Conservation (phyloP, 805 yeast species). For the Wickerhamomyces rabaulensis region DNA sequence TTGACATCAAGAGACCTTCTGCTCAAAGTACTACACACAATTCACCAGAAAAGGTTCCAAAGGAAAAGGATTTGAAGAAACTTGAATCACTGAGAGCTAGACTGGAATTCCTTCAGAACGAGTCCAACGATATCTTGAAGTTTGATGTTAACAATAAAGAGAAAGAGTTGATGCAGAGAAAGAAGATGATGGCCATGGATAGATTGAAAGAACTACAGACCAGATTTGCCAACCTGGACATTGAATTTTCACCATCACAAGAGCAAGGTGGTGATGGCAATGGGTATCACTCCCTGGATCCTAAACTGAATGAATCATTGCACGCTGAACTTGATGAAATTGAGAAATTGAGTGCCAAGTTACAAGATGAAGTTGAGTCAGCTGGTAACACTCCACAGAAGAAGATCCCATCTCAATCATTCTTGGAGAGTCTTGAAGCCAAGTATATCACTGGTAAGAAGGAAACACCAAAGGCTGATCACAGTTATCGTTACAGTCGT, state of each 20-base stretch:
- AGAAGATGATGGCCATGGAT: conserved; percentile 63
- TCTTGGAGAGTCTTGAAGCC: conserved; percentile 33
- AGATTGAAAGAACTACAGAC: conserved; percentile 66
- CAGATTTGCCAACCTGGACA: conserved; percentile 59
- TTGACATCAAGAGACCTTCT: conserved; percentile 32
- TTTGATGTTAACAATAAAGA: conserved; percentile 47
- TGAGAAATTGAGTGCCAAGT: conserved; percentile 19
- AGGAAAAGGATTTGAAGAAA: conserved; percentile 48
- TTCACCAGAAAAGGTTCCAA: conserved; percentile 29
- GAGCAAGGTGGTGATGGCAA: conserved; percentile 6
- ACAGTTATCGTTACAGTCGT: conserved; percentile 12
- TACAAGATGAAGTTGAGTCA: conserved; percentile 12
- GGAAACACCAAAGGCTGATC: conserved; percentile 17
- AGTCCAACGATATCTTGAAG: conserved; percentile 72
- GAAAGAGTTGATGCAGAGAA: conserved; percentile 51
- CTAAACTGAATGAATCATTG: conserved; percentile 34
- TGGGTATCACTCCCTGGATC: conserved; percentile 26
- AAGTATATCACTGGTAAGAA: conserved; percentile 43
- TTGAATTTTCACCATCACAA: conserved; percentile 36
- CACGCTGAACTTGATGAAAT: conserved; percentile 32
- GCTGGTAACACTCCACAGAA: conserved; percentile 1
- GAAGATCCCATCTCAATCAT: conserved; percentile 17
- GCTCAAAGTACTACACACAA: conserved; percentile 17
- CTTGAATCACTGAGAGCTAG: conserved; percentile 51
- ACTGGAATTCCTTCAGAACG: conserved; percentile 58